Evolutionary conservation across 2,329 filamentous ascomycete genomes (phyloP).

Genomic region (Verticillium tricorpus): DNA sequence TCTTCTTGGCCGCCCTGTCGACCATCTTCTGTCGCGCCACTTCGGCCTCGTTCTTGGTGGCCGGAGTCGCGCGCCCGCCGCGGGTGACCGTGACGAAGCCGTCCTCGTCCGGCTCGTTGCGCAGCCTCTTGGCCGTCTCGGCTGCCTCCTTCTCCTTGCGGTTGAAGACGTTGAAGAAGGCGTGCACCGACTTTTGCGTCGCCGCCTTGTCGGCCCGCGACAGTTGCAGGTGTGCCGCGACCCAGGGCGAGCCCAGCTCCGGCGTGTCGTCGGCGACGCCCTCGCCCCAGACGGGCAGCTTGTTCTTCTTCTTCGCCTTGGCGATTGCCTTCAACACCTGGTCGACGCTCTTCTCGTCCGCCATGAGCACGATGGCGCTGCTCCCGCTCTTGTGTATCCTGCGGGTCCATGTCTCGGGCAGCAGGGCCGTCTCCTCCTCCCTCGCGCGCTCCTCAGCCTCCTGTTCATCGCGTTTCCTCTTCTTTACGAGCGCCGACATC

Average conservation of each 20-base stretch:
- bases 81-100: constrained; percentile 90
- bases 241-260: constrained; percentile 50
- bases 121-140: constrained; percentile 58
- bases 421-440: constrained; percentile 52
- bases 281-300: constrained; percentile 64
- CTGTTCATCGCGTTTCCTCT: constrained; percentile 51
- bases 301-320: constrained; percentile 55
- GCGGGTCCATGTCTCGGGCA: constrained; percentile 72
- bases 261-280: constrained; percentile 54
- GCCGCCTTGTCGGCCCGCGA: constrained; percentile 63
- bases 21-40: constrained; percentile 54
- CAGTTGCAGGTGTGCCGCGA: constrained; percentile 64
- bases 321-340: constrained; percentile 70
- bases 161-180: constrained; percentile 81
- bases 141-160: constrained; percentile 61
- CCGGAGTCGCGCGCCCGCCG: constrained; percentile 70
- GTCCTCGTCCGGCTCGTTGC: constrained; percentile 85
- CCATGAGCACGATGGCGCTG: constrained; percentile 76
- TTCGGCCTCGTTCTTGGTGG: constrained; percentile 66
- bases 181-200: constrained; percentile 73
- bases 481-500: constrained; percentile 38
- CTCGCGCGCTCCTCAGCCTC: constrained; percentile 50
- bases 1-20: constrained; percentile 60
- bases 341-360: constrained; percentile 75
- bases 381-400: constrained; percentile 68